Evolutionary conservation across 2,329 filamentous ascomycete species (phyloP), one percentile per base, ranked within the genome.

Genomic region (Zymoseptoria brevis): DNA sequence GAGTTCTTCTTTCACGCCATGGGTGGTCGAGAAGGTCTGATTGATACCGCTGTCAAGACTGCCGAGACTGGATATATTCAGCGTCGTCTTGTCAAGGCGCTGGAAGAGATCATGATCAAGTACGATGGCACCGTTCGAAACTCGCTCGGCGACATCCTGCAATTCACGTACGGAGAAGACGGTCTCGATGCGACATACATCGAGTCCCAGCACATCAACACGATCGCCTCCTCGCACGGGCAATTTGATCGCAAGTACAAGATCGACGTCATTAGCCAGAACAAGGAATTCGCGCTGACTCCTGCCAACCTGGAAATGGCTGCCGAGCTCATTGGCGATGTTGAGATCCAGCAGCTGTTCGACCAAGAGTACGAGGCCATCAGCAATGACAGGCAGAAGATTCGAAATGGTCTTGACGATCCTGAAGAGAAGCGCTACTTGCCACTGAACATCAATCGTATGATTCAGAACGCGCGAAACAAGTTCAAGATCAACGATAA

Each of bases 1-100:
- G 94, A 99, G 68, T 99, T 99, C 78, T 99, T 96, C 80, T 99
- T 99, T 83, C 94, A 99, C 83, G 94, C 94, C 72, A 99, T 99
- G 94, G 94, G 94, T 81, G 94, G 94, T 90, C 87, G 94, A 80
- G 94, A 99, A 78, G 94, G 94, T 96, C 82, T 99, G 57, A 99
- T 99, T 69, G 94, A 99, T 82, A 99, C 94, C 56, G 94, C 94
- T 66, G 95, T 99, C 77, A 99, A 99, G 83, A 99, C 94, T 65
- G 94, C 94, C 19, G 95, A 99, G 76, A 99, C 95, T 59, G 94
- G 94, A 77, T 99, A 99, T 75, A 99, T 99, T 66, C 95, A 99
- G 76, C 90, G 94, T 77, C 91, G 95, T 80, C 83, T 99, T 52
- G 94, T 99, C 71, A 99, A 99, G 77, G 95, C 95, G 9, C 83